phyloP scores from a whole-genome alignment of 345 rosid species.

The Eucalyptus regnans region DNA sequence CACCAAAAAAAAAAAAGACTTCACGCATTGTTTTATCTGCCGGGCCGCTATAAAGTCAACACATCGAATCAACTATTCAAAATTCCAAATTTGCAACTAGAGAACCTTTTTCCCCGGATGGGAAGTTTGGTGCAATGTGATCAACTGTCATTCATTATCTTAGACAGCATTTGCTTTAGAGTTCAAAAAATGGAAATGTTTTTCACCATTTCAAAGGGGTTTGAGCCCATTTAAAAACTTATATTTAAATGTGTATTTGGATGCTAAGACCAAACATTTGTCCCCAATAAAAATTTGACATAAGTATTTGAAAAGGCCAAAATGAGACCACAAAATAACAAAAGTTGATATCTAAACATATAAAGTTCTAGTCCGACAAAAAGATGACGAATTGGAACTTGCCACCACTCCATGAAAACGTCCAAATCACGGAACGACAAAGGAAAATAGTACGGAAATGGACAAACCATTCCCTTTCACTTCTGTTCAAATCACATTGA shows the following conservation, averaged over 20 bases:
- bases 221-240: not conserved
- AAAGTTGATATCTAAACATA: not conserved
- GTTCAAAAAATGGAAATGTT: not conserved
- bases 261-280: not conserved
- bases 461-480: not conserved
- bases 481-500: not conserved
- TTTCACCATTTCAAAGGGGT: not conserved
- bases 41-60: not conserved
- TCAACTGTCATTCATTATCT: not conserved
- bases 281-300: not conserved
- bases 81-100: not conserved
- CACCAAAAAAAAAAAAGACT: not conserved
- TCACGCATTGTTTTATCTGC: not conserved
- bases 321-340: not conserved
- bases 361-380: not conserved
- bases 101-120: not conserved
- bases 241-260: not conserved
- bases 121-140: not conserved
- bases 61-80: not conserved
- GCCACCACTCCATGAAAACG: not conserved
- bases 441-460: not conserved
- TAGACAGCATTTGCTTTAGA: not conserved
- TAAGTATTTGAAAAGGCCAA: not conserved
- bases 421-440: not conserved
- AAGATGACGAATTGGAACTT: not conserved